Conservation (phyloP, 1,284 basidiomycete species). For the Vanrija sp. region DNA sequence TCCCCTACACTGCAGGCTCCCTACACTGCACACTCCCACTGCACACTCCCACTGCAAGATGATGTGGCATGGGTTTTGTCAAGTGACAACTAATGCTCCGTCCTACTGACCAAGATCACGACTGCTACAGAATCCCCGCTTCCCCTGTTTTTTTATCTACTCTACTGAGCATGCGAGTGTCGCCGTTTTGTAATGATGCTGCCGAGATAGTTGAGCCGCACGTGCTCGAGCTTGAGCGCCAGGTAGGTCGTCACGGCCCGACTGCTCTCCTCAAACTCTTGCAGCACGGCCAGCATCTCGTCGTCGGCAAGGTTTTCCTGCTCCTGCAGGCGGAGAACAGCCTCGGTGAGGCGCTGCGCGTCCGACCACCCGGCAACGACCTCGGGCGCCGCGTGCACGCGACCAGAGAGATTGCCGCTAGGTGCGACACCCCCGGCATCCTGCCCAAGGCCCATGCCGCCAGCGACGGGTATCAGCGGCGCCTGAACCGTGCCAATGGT, state of each 20-base stretch:
- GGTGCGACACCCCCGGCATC: no score
- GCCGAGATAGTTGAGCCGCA: not conserved
- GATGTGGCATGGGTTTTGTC: not conserved
- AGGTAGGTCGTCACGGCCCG: slow-evolving; percentile 38
- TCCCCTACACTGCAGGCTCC: not conserved
- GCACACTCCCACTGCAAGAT: not conserved
- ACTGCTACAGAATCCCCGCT: not conserved
- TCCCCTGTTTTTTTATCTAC: not conserved
- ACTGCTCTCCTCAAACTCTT: slow-evolving; percentile 37
- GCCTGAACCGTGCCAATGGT: no score
- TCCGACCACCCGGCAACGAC: slow-evolving; percentile 21
- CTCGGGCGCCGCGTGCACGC: not conserved
- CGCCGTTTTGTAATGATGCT: not conserved
- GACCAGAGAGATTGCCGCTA: no score
- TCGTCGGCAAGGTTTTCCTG: slow-evolving; percentile 33
- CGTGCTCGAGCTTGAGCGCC: slow-evolving; percentile 22
- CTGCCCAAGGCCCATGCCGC: no score
- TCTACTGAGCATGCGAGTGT: not conserved
- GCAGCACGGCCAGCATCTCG: slow-evolving; percentile 33
- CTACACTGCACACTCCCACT: not conserved
- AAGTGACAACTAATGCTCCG: no score
- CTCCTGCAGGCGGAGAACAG: slow-evolving; percentile 31
- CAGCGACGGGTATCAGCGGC: no score
- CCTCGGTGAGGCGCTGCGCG: slow-evolving; percentile 34
- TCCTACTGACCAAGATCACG: no score